Conservation (phyloP, 257 asterid species). For the Vinca minor region DNA sequence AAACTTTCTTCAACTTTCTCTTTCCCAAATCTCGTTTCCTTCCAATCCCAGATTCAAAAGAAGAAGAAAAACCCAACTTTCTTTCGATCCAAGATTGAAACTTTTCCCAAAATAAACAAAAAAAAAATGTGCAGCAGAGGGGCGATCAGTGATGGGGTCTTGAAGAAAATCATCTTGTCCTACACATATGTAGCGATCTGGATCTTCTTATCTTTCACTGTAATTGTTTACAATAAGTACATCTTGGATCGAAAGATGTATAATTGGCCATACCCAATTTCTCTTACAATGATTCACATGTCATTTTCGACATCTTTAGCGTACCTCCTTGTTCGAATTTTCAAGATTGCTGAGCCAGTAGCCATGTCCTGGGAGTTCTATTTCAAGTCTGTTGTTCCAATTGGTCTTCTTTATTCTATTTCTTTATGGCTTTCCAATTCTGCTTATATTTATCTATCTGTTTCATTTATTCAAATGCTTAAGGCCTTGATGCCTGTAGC, state of each 20-base stretch:
- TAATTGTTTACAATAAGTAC: too few species aligned
- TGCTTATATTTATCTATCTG: conserved; percentile 8
- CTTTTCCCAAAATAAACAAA: too few species aligned
- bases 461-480: conserved; percentile 11
- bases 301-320: conserved; percentile 19
- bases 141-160: conserved; percentile 15
- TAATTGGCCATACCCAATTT: too few species aligned
- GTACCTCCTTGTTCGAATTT: conserved; percentile 16
- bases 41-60: too few species aligned
- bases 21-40: too few species aligned
- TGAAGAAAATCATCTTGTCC: too few species aligned
- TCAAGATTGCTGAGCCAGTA: conserved; percentile 14
- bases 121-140: conserved; percentile 21
- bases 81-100: too few species aligned
- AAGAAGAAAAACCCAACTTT: too few species aligned
- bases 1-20: background rate
- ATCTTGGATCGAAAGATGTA: too few species aligned
- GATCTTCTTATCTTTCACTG: too few species aligned
- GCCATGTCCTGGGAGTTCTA: conserved; percentile 15
- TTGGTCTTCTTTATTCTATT: background rate
- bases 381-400: conserved; percentile 14
- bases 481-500: conserved; percentile 15
- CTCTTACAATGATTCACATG: too few species aligned
- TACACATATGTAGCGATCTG: too few species aligned
- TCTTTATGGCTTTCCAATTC: conserved; percentile 6